Percentiles rank a stretch among this genome's conserved stretches.
Evolutionary conservation across 352 stramenopile genomes (phyloP).

Genomic region (Pythium chondricola): DNA sequence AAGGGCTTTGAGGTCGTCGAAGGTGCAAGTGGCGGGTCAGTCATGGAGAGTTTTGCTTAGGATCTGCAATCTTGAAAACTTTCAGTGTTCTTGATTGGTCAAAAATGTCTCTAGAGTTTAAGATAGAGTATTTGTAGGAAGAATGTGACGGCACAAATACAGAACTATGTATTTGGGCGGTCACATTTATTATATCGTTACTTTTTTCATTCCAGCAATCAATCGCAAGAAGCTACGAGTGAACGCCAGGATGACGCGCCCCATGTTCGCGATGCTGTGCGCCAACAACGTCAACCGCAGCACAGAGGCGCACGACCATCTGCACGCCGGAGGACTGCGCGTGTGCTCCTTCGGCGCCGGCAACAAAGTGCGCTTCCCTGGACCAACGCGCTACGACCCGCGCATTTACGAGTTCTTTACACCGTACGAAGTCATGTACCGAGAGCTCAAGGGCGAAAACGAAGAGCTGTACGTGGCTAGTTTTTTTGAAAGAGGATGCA

Average conservation of each 20-base stretch:
- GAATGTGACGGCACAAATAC: too few relatives aligned
- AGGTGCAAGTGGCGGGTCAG: constrained; percentile 25
- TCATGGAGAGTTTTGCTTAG: constrained; percentile 75
- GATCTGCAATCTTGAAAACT: neutral
- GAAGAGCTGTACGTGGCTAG: constrained; percentile 41
- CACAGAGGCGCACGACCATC: constrained; percentile 84
- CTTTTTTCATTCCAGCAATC: too few relatives aligned
- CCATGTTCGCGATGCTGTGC: constrained; percentile 85
- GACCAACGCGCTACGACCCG: constrained; percentile 62
- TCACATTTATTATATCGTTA: too few relatives aligned
- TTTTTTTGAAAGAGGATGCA: neutral
- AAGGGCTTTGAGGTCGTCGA: constrained; percentile 81
- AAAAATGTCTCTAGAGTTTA: constrained; percentile 4
- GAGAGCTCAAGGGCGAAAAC: constrained; percentile 76
- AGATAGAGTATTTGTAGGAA: too few relatives aligned
- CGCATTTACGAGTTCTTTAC: constrained; percentile 87
- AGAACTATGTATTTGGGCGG: too few relatives aligned
- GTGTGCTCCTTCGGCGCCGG: constrained; percentile 83
- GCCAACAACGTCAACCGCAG: constrained; percentile 89
- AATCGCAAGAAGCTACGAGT: neutral
- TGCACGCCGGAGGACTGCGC: constrained; percentile 66
- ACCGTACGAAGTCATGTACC: constrained; percentile 83
- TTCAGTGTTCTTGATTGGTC: constrained; percentile 9
- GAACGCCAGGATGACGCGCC: constrained; percentile 19
- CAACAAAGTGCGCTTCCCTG: constrained; percentile 84